Evolutionary conservation across 1,284 basidiomycete species (phyloP), one percentile per base, ranked within the genome.

Genomic region (Cryptococcus maquisensis): DNA sequence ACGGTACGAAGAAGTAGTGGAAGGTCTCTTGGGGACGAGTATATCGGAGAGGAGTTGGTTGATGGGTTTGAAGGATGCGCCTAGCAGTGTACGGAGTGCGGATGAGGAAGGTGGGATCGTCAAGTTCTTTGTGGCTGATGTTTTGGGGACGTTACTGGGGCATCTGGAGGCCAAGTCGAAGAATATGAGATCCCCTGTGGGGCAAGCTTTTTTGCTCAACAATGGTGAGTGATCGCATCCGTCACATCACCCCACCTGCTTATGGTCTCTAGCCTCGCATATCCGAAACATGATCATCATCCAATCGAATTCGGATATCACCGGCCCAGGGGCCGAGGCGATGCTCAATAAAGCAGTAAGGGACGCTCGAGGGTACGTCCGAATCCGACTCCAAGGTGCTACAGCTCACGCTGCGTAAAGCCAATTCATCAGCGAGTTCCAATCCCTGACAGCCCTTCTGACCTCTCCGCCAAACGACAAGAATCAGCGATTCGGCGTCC

Each of bases 41-140:
- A 69, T 72, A 24, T 70, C 65, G 4, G 75, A 78, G 54, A 65
- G 76, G 38, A 74, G 73, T 51, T 78, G 76, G 76, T 66, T 78
- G 47, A 78, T 78, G 76, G 76, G 76, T 35, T 63, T 66, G 24
- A 67, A 66, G 15, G 66, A 69, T 20, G 56, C 67, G 3, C 67
- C 70, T 2, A 67, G 64, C 46, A 58, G 62, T n/a, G 68, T 64
- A 9, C 54, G 62, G 35, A 64, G 51, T 18, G 68, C 67, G 1
- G 59, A 49, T 4, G 71, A 70, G 15, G 74, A 73, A 38, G 76
- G 73, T 9, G 74, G 71, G 10, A 56, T 72, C 18, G 57, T 77
- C 41, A 72, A 73, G 51, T 69, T 77, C 28, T 78, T 68, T 55
- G 37, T 56, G 62, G 71, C 73, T 4, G 76, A 77, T 47, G 66